Base-by-base conservation (phyloP, 768 basidiomycete genomes). In the Boletus reticuloceps region DNA sequence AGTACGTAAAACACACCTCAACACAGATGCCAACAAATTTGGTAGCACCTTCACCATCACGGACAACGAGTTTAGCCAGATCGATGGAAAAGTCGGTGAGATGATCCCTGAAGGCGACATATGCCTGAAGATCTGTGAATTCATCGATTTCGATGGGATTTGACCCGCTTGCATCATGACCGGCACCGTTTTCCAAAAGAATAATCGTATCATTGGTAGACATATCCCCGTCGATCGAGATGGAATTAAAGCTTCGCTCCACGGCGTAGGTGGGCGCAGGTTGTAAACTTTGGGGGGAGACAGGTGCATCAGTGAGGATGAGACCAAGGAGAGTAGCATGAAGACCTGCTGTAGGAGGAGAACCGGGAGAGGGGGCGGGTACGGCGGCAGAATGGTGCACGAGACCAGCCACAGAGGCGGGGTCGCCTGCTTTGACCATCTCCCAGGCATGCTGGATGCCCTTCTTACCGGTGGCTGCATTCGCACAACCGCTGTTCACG, bases 191-290 rank as follows among this genome's bases (percentile, higher is more conserved):
- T 2, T 97, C 96, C 19, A 99, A 77, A 12, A 84, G 83, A 44
- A 95, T 68, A 62, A 98, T 86, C 3, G 95, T 94, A 67, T 99
- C 97, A 68, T 99, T 99, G 0, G 96, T 99, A 10, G 88, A 90
- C 96, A 97, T 98, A 62, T 98, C 96, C 3, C 96, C 96, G 64
- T 99, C 96, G 13, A 99, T 88, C 58, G 90, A 91, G 73, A 99
- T 99, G 12, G 89, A 91, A 68, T 98, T 98, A 81, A 99, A 98
- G 66, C 87, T 90, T 46, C 95, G 78, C 58, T 94, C 91, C 16
- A 98, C 93, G 10, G 96, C 97, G 61, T 93, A 91, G 6, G 88
- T 89, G 32, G 98, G 75, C 0, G 97, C 96, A 42, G 72, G 79
- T 69, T 98, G 95, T 11, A 99, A 75, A 55, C 85, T 86, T 2